Evolutionary conservation across 352 stramenopile species (phyloP), one percentile per base, ranked within the genome.

Genomic region (Pythium brassicae): DNA sequence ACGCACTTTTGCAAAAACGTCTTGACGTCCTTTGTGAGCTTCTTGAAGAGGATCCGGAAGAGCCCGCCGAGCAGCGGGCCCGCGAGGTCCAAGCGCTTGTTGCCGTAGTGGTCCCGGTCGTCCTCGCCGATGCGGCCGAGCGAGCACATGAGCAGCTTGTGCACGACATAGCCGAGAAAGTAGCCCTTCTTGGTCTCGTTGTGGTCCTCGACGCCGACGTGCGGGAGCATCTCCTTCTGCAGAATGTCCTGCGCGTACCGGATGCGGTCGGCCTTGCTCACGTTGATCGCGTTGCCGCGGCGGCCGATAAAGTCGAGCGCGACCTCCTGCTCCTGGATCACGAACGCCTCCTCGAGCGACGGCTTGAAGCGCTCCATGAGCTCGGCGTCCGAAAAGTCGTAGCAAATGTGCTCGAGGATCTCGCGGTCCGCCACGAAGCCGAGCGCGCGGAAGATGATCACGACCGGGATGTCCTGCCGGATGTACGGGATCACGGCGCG

Each of bases 51-150:
- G 45, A 98, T 85, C 55, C 97, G 90, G 78, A 99, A 99, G 42
- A 99, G 78, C 34, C 96, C 94, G 27, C 91, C 97, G 5, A 99
- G 78, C 54, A 99, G 71, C 11, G 97, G 96, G 60, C 98, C 98
- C 22, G 97, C 98, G 53, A 99, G 80, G 90, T 99, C 98, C 34
- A 99, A 69, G 37, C 98, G 89, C 69, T 99, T 99, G 84, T 99
- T 99, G 51, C 96, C 97, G 77, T 99, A 99, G 72, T 99, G 97
- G 84, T 99, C 98, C 62, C 97, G 92, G 73, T 99, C 98, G 68
- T 99, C 97, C 74, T 99, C 97, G 22, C 97, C 94, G 23, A 97
- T 88, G 32, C 97, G 88, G 29, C 96, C 97, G 14, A 99, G 78
- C 57, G 95, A 98, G 67, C 97, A 99, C 87, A 98, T 98, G 43